Percentiles rank a stretch among this genome's conserved stretches.
These are phyloP conservation scores for Cynanchum wilfordii DNA, from an alignment of 257 asterid species.

Conservation along the genomic window DNA sequence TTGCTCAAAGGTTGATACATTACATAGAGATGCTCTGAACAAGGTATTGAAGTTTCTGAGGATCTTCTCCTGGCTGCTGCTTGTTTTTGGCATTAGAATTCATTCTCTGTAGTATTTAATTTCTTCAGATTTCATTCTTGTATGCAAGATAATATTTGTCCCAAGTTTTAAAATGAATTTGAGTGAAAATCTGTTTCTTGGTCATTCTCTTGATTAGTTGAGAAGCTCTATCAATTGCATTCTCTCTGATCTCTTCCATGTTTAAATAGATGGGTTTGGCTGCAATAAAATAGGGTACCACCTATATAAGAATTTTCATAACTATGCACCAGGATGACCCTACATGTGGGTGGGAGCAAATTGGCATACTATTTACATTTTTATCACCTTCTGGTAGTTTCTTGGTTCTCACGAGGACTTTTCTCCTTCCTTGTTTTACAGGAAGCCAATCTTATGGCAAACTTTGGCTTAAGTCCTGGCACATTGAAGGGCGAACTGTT, in stretches of 20 bases:
- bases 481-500: slow-evolving; percentile 89
- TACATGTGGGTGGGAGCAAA: neutral
- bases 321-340: neutral
- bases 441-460: slow-evolving; percentile 78
- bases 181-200: neutral
- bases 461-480: slow-evolving; percentile 68
- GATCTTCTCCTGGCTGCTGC: slow-evolving; percentile 12
- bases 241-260: neutral
- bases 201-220: neutral
- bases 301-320: neutral
- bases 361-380: neutral
- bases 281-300: neutral
- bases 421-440: slow-evolving; percentile 27
- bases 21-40: slow-evolving; percentile 34
- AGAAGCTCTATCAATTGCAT: neutral
- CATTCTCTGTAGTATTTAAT: slow-evolving; percentile 10
- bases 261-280: neutral
- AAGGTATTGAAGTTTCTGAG: slow-evolving; percentile 53
- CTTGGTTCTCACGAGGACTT: slow-evolving; percentile 1
- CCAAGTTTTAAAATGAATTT: neutral
- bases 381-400: neutral
- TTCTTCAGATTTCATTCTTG: neutral
- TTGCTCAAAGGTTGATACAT: slow-evolving; percentile 55
- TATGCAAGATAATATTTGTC: neutral
- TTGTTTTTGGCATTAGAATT: slow-evolving; percentile 6